Evolutionary conservation across 2,329 filamentous ascomycete species (phyloP), one percentile per base, ranked within the genome.

Genomic region (Penicillium sp.): DNA sequence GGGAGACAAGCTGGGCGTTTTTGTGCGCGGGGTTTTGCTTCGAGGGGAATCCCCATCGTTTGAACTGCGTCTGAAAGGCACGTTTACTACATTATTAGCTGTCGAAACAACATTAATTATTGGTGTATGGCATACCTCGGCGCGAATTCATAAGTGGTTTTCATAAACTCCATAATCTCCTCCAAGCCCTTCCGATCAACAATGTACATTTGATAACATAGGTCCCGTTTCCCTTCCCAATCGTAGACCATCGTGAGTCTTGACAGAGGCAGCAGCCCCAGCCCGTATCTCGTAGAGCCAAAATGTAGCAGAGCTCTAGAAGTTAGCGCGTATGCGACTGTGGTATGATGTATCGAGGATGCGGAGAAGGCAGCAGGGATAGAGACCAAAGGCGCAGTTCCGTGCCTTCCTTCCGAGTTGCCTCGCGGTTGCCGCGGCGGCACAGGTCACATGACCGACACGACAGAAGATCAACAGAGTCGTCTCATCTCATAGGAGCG

Each of bases 21-120:
- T 88, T 88, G 67, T 91, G 83, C 1, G 86, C 85, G 0, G 85
- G 85, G 59, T 86, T 85, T 63, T 89, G 85, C 69, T 90, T 90
- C 57, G 81, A 83, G 14, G 89, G 89, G 63, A 94, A 93, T 7
- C 84, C 82, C 90, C 90, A 94, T 68, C 84, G 80, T 66, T 85
- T 87, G 72, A 91, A 90, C 63, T 91, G 87, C 3, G 81, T 84
- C 70, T 91, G 88, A 60, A 87, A 90, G 45, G 87, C 86, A 59
- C 89, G 85, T 76, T 90, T 90, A 70, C 89, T 71, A 8, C n/a
- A 30, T 35, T 48, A 30, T 48, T 21, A 48, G 28, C 12, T 33
- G 12, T 9, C 12, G 7, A 30, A 30, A 30, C 26, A 28, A 5
- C 7, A 30, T 30, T 6, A 5, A 3, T 30, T 30, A 30, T 9